A percentile compares a stretch with the other conserved stretches of the same genome.
These are phyloP conservation scores for Raffaelea ambrosiae DNA, from an alignment of 2,329 filamentous ascomycete species.

Conservation along the genomic window DNA sequence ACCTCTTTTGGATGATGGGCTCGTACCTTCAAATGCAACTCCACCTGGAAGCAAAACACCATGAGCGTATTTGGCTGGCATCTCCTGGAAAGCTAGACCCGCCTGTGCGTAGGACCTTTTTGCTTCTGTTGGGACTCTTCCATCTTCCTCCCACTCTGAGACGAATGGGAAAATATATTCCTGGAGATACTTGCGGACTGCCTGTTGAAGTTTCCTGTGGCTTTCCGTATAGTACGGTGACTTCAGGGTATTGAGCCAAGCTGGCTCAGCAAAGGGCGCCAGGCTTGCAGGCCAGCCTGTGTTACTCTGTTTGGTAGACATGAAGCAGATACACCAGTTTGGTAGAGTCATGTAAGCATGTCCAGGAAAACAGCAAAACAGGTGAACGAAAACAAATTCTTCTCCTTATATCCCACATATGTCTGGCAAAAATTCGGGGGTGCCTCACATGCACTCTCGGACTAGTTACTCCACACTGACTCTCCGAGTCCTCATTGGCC, in stretches of 20 bases:
- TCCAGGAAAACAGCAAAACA: too few relatives aligned
- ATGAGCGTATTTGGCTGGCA: conserved; percentile 27
- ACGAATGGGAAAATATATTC: conserved; percentile 47
- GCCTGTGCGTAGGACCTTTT: conserved; percentile 27
- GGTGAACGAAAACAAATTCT: too few relatives aligned
- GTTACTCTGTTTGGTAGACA: too few relatives aligned
- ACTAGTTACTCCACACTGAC: too few relatives aligned
- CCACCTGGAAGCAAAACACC: conserved; percentile 32
- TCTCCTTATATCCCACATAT: too few relatives aligned
- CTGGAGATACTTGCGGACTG: conserved; percentile 51
- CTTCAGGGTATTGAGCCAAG: conserved; percentile 18
- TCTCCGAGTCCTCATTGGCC: too few relatives aligned
- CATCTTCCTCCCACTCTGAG: conserved; percentile 55
- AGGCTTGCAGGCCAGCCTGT: too few relatives aligned
- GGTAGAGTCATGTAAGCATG: too few relatives aligned
- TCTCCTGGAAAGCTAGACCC: conserved; percentile 27
- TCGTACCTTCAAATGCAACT: conserved; percentile 26
- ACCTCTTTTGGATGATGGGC: too few relatives aligned
- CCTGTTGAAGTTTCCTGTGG: conserved; percentile 49
- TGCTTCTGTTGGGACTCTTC: conserved; percentile 37
- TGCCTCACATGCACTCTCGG: too few relatives aligned
- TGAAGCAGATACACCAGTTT: too few relatives aligned
- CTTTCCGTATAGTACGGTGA: conserved; percentile 54
- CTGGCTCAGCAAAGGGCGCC: conserved; percentile 16
- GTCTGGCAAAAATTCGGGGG: too few relatives aligned